phyloP scores from a whole-genome alignment of 1,284 basidiomycete species.

The Trichosporon sp. region DNA sequence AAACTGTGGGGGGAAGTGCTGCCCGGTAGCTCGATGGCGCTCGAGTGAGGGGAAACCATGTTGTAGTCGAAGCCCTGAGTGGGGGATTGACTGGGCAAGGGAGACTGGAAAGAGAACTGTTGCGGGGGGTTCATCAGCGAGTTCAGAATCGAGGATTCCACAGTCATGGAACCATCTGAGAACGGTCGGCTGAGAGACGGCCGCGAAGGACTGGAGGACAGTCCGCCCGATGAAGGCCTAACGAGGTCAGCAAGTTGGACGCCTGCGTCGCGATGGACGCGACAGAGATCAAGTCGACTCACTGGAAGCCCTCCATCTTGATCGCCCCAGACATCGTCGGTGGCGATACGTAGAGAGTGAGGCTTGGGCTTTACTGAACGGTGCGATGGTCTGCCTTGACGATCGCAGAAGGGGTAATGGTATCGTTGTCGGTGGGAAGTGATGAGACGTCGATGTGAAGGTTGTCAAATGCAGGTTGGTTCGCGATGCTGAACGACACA shows the following conservation, averaged over 20 bases:
- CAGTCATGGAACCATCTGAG: conserved; percentile 51
- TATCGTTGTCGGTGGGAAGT: not conserved
- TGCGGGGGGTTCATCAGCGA: conserved; percentile 38
- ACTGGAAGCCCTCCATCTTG: conserved; percentile 47
- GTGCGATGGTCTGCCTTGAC: not conserved
- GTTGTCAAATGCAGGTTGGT: not conserved
- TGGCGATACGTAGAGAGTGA: conserved; percentile 6
- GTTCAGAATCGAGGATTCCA: conserved; percentile 46
- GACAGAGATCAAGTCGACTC: conserved; percentile 13
- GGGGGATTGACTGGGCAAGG: conserved; percentile 26
- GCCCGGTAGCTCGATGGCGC: conserved; percentile 29
- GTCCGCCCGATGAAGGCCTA: conserved; percentile 32
- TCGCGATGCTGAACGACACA: not conserved
- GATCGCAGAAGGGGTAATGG: not conserved
- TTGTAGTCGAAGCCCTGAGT: conserved; percentile 39
- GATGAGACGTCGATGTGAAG: conserved; percentile 3
- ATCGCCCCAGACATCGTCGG: conserved; percentile 35
- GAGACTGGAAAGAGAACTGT: conserved; percentile 29
- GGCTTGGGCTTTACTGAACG: not conserved
- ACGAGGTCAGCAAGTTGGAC: not conserved
- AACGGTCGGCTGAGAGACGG: conserved; percentile 46
- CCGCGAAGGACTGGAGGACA: conserved; percentile 31
- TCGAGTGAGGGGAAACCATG: conserved; percentile 41
- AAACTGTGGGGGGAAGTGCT: conserved; percentile 36
- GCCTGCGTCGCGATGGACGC: too few relatives aligned